Conservation (phyloP, 2,329 filamentous ascomycete genomes). For the Pleoardoris graminearum region DNA sequence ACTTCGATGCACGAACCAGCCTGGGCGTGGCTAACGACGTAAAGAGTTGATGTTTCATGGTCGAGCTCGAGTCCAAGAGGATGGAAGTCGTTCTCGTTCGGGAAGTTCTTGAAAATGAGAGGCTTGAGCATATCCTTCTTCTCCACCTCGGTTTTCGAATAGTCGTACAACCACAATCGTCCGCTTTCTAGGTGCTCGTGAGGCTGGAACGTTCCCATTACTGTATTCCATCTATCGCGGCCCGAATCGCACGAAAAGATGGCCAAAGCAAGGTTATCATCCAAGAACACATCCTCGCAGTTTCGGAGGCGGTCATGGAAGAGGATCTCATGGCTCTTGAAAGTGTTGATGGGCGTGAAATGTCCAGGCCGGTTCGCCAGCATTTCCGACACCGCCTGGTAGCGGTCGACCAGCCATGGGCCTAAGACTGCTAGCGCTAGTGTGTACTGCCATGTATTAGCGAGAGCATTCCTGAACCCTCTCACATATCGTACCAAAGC, state of each 20-base stretch:
- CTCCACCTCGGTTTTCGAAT: slow-evolving; percentile 28
- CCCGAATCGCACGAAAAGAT: slow-evolving; percentile 50
- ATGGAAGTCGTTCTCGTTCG: slow-evolving; percentile 42
- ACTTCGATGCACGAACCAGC: slow-evolving; percentile 34
- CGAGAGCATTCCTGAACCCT: background rate
- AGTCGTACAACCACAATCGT: slow-evolving; percentile 47
- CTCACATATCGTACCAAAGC: background rate
- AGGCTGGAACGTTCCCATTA: slow-evolving; percentile 35
- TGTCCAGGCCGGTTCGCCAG: slow-evolving; percentile 23
- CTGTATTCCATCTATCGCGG: slow-evolving; percentile 32
- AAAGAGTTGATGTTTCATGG: slow-evolving; percentile 39
- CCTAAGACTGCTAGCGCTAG: slow-evolving; percentile 14
- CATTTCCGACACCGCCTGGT: slow-evolving; percentile 21
- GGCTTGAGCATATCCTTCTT: slow-evolving; percentile 25
- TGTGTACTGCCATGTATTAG: background rate
- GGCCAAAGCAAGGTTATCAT: slow-evolving; percentile 42
- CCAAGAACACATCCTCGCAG: slow-evolving; percentile 51
- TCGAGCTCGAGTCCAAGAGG: slow-evolving; percentile 49
- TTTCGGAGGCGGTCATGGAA: slow-evolving; percentile 46
- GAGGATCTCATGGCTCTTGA: slow-evolving; percentile 36
- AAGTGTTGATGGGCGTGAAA: slow-evolving; percentile 23
- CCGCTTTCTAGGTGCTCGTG: slow-evolving; percentile 27
- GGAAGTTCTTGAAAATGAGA: slow-evolving; percentile 32
- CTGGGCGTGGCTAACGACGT: slow-evolving; percentile 47
- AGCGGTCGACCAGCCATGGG: slow-evolving; percentile 37